A percentile compares a stretch with the other conserved stretches of the same genome.
phyloP scores from a whole-genome alignment of 306 rosid genomes.

The Citrullus colocynthis region DNA sequence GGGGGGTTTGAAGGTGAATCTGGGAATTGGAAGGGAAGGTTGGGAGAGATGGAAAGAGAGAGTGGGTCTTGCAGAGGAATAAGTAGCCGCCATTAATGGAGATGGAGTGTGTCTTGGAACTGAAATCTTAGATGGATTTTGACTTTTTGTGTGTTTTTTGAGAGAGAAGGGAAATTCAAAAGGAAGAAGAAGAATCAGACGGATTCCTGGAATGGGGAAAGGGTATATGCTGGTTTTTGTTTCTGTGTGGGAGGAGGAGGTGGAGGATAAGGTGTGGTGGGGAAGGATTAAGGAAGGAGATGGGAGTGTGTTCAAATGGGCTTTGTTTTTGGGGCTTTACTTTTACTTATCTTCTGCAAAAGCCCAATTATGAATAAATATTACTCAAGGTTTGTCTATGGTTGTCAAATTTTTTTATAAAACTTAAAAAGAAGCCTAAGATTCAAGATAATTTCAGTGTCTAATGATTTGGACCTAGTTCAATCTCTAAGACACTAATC shows the following conservation, averaged over 20 bases:
- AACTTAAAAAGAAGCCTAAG: neutral
- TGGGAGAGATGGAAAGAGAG: slow-evolving; percentile 47
- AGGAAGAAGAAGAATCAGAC: slow-evolving; percentile 40
- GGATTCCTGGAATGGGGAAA: slow-evolving; percentile 26
- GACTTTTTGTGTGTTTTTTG: neutral
- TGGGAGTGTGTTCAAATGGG: slow-evolving; percentile 12
- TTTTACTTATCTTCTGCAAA: neutral
- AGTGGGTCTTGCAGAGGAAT: slow-evolving; percentile 35
- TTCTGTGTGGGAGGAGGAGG: slow-evolving; percentile 19
- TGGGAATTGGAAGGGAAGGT: slow-evolving; percentile 21
- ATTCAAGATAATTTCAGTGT: neutral
- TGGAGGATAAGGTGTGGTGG: slow-evolving; percentile 62
- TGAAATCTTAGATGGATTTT: neutral
- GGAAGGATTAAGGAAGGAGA: slow-evolving; percentile 1
- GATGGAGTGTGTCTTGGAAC: neutral
- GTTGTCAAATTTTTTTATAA: neutral
- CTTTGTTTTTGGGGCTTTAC: neutral
- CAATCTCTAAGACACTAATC: too few species aligned
- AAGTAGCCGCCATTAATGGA: slow-evolving; percentile 34
- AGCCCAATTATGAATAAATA: neutral
- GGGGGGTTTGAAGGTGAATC: slow-evolving; percentile 19
- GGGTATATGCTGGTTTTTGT: slow-evolving; percentile 27
- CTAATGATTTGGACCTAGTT: too few species aligned
- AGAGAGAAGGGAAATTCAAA: slow-evolving; percentile 5
- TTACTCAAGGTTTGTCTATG: neutral